Evolutionary conservation across 2,329 filamentous ascomycete species (phyloP).

Genomic region (Verticillium nubilum): DNA sequence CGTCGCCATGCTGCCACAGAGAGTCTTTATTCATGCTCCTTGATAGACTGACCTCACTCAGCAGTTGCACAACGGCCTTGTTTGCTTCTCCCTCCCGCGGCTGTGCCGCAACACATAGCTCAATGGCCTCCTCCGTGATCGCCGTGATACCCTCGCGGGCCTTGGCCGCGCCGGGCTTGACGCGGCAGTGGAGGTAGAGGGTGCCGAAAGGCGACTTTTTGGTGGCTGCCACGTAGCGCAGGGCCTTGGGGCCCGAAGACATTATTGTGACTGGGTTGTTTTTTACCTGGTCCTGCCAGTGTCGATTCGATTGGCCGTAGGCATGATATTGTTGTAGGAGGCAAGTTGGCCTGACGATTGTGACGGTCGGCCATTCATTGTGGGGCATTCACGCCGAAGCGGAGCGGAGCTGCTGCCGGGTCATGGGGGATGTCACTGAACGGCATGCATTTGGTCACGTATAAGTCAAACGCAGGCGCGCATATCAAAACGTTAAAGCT

Average conservation of each 20-base stretch:
- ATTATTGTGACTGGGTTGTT: neutral
- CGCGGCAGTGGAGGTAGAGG: conserved; percentile 58
- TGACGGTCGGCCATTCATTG: neutral
- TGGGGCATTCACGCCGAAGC: no score
- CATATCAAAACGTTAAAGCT: no score
- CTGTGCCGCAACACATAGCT: conserved; percentile 61
- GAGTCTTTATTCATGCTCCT: no score
- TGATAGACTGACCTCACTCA: conserved; percentile 48
- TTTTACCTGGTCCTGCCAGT: no score
- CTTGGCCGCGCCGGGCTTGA: conserved; percentile 61
- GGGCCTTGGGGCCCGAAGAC: conserved; percentile 16
- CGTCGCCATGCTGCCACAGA: neutral
- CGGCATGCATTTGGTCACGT: no score
- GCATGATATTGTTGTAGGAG: neutral
- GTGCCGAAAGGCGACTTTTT: conserved; percentile 38
- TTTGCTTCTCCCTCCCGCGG: conserved; percentile 65
- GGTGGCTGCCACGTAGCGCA: conserved; percentile 42
- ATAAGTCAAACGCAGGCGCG: no score
- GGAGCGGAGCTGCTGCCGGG: no score
- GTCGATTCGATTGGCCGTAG: neutral
- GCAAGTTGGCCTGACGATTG: neutral
- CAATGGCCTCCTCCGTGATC: conserved; percentile 51
- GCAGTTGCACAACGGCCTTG: conserved; percentile 55
- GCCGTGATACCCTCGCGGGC: conserved; percentile 54
- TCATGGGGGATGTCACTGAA: no score